Evolutionary conservation across 306 rosid species (phyloP).

Genomic region (Nissolia schottii): DNA sequence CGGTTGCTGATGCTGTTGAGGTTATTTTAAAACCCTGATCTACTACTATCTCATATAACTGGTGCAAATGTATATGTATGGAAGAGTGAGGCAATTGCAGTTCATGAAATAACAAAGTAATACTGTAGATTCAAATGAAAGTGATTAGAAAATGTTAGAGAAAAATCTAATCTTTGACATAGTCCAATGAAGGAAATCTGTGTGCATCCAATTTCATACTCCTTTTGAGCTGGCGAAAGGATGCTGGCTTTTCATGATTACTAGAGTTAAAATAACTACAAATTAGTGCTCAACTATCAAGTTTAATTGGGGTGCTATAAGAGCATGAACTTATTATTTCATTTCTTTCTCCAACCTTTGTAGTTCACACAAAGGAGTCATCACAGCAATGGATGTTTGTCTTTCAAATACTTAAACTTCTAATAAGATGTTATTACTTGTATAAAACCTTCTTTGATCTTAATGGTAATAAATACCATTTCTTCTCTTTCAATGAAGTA

Average conservation of each 20-base stretch:
- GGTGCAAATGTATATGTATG: not conserved
- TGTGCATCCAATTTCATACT: not conserved
- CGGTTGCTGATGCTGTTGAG: constrained; percentile 92
- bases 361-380: not conserved
- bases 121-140: not conserved
- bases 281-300: not conserved
- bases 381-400: not conserved
- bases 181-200: not conserved
- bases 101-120: not conserved
- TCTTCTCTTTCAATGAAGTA: not conserved
- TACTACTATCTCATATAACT: constrained; percentile 5
- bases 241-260: not conserved
- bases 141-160: not conserved
- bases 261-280: not conserved
- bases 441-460: not conserved
- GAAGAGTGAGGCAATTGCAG: not conserved
- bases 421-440: not conserved
- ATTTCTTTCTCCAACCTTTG: not conserved
- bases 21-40: constrained; percentile 35
- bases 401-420: not conserved
- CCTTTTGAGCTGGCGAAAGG: not conserved
- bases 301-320: not conserved
- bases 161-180: not conserved
- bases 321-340: not conserved
- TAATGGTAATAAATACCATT: not conserved